Evolutionary conservation across 2,329 filamentous ascomycete species (phyloP).

Genomic region (Trichoderma guizhouense): DNA sequence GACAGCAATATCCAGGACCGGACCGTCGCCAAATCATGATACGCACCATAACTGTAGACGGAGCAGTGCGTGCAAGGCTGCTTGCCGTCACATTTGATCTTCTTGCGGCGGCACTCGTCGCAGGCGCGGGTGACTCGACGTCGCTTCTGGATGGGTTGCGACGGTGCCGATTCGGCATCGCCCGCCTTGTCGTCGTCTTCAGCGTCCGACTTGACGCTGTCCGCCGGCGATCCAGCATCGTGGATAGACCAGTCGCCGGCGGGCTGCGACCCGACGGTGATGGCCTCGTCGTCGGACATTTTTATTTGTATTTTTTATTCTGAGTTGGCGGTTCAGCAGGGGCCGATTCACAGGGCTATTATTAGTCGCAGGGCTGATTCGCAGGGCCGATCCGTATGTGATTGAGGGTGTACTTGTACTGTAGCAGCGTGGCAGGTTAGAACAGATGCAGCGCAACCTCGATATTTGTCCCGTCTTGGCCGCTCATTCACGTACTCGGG

Average conservation of each 20-base stretch:
- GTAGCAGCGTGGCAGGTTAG: background rate
- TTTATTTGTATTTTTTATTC: conserved; percentile 13
- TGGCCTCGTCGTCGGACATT: conserved; percentile 41
- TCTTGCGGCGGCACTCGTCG: conserved; percentile 79
- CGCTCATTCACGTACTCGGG: background rate
- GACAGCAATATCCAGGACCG: background rate
- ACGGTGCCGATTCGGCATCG: conserved; percentile 35
- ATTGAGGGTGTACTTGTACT: background rate
- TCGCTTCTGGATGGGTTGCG: conserved; percentile 67
- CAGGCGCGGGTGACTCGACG: conserved; percentile 76
- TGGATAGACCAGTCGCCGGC: conserved; percentile 35
- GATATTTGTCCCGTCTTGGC: background rate
- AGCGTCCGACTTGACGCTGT: conserved; percentile 42
- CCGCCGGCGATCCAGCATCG: conserved; percentile 40
- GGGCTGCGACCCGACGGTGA: conserved; percentile 32
- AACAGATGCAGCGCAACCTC: background rate
- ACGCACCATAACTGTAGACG: conserved; percentile 93
- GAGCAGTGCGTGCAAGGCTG: conserved; percentile 94
- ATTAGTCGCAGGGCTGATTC: conserved; percentile 20
- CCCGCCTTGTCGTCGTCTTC: conserved; percentile 38
- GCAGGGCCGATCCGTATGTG: conserved; percentile 14
- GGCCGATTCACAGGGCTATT: conserved; percentile 15
- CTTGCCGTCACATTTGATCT: conserved; percentile 84
- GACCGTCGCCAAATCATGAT: background rate
- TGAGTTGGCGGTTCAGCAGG: conserved; percentile 29